Evolutionary conservation across 2,329 filamentous ascomycete species (phyloP).

Genomic region (Aspergillus persii): DNA sequence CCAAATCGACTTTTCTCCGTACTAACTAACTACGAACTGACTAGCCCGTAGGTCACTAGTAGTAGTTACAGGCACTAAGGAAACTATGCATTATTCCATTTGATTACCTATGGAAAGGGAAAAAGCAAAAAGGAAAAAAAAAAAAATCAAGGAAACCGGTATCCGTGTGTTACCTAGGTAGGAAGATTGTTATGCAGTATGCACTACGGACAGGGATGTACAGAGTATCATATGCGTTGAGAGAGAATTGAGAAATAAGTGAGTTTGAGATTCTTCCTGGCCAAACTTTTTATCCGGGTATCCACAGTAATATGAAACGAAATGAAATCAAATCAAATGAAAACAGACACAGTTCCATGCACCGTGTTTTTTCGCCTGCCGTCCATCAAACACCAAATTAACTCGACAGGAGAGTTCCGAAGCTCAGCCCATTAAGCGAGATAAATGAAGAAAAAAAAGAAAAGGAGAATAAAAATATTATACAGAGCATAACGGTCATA

Average conservation of each 20-base stretch:
- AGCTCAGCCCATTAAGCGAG: neutral
- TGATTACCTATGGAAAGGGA: neutral
- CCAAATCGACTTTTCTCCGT: neutral
- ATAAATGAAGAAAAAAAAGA: neutral
- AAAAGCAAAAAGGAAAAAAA: neutral
- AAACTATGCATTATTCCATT: neutral
- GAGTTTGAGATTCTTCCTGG: neutral
- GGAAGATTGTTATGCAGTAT: too few relatives aligned
- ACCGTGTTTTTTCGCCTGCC: neutral
- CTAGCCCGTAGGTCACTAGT: too few relatives aligned
- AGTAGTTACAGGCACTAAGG: too few relatives aligned
- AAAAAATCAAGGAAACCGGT: neutral
- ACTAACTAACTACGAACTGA: neutral
- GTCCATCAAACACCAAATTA: neutral
- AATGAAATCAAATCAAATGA: neutral
- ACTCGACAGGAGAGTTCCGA: neutral
- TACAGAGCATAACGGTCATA: neutral
- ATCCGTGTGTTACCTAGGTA: neutral
- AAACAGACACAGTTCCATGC: neutral
- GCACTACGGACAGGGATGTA: too few relatives aligned
- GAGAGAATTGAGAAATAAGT: neutral
- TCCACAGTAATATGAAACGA: neutral
- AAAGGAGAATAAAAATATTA: neutral
- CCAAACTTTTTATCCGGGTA: neutral
- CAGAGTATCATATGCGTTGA: neutral